Base-by-base conservation (phyloP, 2,329 filamentous ascomycete species). In the Botrytis sinoallii region DNA sequence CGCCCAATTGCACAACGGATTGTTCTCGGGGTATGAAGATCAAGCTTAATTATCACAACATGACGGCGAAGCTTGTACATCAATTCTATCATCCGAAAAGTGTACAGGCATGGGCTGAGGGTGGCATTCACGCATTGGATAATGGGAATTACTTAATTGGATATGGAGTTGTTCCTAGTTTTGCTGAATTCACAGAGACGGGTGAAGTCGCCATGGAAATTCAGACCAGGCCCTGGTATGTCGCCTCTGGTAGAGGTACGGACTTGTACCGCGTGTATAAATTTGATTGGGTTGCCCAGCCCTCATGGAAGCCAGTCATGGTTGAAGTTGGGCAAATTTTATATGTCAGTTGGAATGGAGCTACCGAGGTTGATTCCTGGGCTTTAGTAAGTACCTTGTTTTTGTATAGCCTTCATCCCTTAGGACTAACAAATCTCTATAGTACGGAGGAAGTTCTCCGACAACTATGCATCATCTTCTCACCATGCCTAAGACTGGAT, bases 111-210 rank as follows among this genome's bases (percentile, higher is more conserved):
- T 81, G 81, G 55, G 85, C 84, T 3, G 84, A 86, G 74, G 85
- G 84, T 25, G 85, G 83, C 59, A 80, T 84, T 74, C 85, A 86
- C 73, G 74, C 84, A 18, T 80, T 86, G 10, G 82, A 83, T 32
- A 84, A 82, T 66, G 83, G 83, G 14, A 86, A 87, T 75, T 81
- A 83, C 3, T 79, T 88, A 22, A 81, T 87, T 14, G 85, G 84
- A 42, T 88, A 84, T 82, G 85, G 87, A 18, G 84, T 85, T n/a
- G 83, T 82, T 20, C 84, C 86, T 1, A 83, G 85, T 0, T 84
- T 84, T 73, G 86, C 83, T 20, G 87, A 89, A 76, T 87, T 82
- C 77, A 76, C 81, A 0, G 69, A 77, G 29, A 79, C 82, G 52
- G 84, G 84, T 42, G 79, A 81, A 10, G 78, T 84, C 6, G 78